A percentile compares a stretch with the other conserved stretches of the same genome.
Evolutionary conservation across 1,139 yeast genomes (phyloP).

Genomic region (Debaryomyces fabryi): DNA sequence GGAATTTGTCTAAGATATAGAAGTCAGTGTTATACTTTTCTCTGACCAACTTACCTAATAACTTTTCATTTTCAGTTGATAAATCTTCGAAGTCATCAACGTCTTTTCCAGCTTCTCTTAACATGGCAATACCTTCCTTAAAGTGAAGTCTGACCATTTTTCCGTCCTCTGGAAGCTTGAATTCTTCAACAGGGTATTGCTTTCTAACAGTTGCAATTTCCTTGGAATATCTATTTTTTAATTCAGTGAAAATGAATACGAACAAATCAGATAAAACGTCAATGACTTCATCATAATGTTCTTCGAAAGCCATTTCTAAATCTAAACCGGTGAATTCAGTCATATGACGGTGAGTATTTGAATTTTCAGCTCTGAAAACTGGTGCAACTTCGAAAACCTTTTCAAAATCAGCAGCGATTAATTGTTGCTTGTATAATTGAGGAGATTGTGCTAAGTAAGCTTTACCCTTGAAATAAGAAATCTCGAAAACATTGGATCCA

Average conservation of each 20-base stretch:
- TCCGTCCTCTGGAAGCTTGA: slow-evolving; percentile 84
- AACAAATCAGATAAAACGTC: slow-evolving; percentile 84
- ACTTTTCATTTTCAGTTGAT: slow-evolving; percentile 90
- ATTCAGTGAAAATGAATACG: slow-evolving; percentile 82
- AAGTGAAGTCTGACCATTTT: slow-evolving; percentile 89
- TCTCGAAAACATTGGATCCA: slow-evolving; percentile 94
- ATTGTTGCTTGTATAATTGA: slow-evolving; percentile 95
- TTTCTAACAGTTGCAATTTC: slow-evolving; percentile 90
- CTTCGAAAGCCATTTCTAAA: slow-evolving; percentile 97
- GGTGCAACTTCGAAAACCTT: slow-evolving; percentile 95
- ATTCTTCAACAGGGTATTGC: slow-evolving; percentile 97
- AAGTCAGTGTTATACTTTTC: slow-evolving; percentile 96
- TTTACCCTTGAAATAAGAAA: slow-evolving; percentile 86
- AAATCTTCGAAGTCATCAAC: slow-evolving; percentile 87
- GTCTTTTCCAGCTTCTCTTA: slow-evolving; percentile 81
- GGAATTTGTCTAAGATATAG: slow-evolving; percentile 97
- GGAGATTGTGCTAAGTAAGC: slow-evolving; percentile 98
- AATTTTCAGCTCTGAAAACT: slow-evolving; percentile 98
- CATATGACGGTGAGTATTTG: slow-evolving; percentile 99
- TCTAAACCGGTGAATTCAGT: slow-evolving; percentile 98
- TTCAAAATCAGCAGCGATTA: slow-evolving; percentile 97
- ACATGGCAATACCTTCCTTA: slow-evolving; percentile 86
- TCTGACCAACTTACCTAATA: slow-evolving; percentile 87
- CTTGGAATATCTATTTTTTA: slow-evolving; percentile 73
- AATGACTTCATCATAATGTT: slow-evolving; percentile 94